Evolutionary conservation across 1,139 yeast species (phyloP).

Genomic region (Taiozyma sp.): DNA sequence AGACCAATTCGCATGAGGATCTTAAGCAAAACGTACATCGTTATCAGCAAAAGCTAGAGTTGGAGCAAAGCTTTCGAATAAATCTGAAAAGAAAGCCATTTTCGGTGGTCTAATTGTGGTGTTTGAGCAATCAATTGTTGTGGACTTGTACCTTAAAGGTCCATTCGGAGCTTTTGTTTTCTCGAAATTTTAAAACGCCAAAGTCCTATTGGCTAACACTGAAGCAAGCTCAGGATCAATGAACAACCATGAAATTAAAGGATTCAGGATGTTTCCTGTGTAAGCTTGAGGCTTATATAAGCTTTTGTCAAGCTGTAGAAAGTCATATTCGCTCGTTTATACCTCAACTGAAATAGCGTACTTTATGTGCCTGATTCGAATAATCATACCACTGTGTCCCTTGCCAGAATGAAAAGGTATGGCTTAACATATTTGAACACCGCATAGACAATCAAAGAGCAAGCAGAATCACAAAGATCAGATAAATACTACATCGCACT

Average conservation of each 20-base stretch:
- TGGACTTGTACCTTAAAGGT: not conserved
- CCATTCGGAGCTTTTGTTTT: not conserved
- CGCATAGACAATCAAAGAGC: too few relatives aligned
- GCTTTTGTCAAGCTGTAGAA: not conserved
- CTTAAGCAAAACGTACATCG: conserved; percentile 5
- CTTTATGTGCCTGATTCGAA: not conserved
- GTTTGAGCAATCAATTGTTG: not conserved
- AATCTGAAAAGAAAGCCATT: conserved; percentile 58
- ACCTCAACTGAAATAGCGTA: not conserved
- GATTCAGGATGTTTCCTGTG: not conserved
- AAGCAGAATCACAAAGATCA: not conserved
- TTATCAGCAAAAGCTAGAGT: conserved; percentile 77
- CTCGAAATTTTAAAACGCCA: not conserved
- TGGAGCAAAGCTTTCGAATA: conserved; percentile 79
- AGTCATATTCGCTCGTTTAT: not conserved
- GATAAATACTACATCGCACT: not conserved
- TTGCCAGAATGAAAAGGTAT: not conserved
- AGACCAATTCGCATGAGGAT: not conserved
- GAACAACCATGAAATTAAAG: not conserved
- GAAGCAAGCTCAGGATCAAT: not conserved
- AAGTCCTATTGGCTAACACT: not conserved
- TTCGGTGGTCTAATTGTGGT: not conserved
- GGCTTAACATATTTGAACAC: too few relatives aligned
- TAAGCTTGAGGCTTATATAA: too few relatives aligned
- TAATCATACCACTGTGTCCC: not conserved